Conservation (phyloP, 2,329 filamentous ascomycete genomes). For the Penicillium sp. region DNA sequence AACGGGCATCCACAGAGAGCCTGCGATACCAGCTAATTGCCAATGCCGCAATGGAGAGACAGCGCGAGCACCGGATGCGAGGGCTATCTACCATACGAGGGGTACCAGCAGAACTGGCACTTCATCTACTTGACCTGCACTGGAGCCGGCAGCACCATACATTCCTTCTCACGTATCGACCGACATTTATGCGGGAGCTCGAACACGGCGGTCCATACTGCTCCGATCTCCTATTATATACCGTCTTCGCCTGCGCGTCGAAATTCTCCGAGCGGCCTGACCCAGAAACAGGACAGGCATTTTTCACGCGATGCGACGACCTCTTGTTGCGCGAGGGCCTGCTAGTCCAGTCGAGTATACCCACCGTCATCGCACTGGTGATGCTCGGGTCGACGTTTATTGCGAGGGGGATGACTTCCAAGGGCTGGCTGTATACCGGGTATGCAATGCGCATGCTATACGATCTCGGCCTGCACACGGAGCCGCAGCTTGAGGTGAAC, state of each 20-base stretch:
- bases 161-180: not conserved
- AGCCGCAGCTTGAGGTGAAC: slow-evolving; percentile 49
- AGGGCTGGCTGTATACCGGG: not conserved
- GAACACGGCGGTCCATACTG: not conserved
- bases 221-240: not conserved
- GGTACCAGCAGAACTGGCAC: slow-evolving; percentile 56
- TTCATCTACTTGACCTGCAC: slow-evolving; percentile 44
- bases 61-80: slow-evolving; percentile 45
- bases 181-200: not conserved
- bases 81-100: slow-evolving; percentile 54
- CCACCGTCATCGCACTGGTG: not conserved
- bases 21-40: slow-evolving; percentile 11
- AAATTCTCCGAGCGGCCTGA: not conserved
- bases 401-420: not conserved
- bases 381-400: not conserved
- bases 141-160: not conserved
- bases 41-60: slow-evolving; percentile 40
- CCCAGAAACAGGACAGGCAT: not conserved
- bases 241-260: not conserved
- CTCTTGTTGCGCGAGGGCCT: not conserved
- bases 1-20: not conserved
- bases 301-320: slow-evolving; percentile 28
- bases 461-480: slow-evolving; percentile 43
- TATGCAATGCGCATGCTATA: not conserved
- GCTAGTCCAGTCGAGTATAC: not conserved